Base-by-base conservation (phyloP, 1,284 basidiomycete species). In the Ganoderma sinense region DNA sequence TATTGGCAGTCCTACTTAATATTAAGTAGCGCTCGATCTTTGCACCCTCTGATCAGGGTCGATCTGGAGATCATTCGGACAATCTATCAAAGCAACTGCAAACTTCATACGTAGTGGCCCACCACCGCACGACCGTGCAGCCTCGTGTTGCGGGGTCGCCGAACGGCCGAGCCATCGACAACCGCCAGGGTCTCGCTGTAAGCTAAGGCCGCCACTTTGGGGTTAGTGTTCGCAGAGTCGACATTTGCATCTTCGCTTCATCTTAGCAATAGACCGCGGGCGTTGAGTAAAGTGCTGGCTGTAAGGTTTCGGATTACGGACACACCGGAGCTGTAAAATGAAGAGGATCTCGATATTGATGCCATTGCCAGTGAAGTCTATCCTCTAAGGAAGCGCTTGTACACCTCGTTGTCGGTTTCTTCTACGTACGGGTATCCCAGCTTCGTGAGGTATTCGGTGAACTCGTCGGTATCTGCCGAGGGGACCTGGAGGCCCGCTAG, bases 401-500 rank as follows among this genome's bases (percentile, higher is more conserved):
- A 97, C 5, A 97, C 92, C 29, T 88, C 87, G 77, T 98, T 99
- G 53, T 94, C 81, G 23, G 97, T 99, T 83, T 99, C 97, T 80
- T 99, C 97, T 16, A 96, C 92, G 80, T 91, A 98, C 0, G 89
- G 86, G 78, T 98, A 99, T 59, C 93, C 94, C 26, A 99, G 83
- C 63, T 91, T 89, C 55, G 88, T 80, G 69, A 99, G 82, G 80
- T 95, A 98, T 23, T 83, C 82, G 67, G 92, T 87, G 73, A 99
- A 97, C 59, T 88, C 85, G 13, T 83, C 82, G 55, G 85, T 82
- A 51, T 95, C 93, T 58, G 82, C 80, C 43, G 85, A 84, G 16
- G 95, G 94, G 0, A 99, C 97, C 80, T 99, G 97, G 65, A 99
- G 93, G 1, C 97, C 98, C 2, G 97, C 95, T 58, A 99, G 83